A percentile compares a stretch with the other conserved stretches of the same genome.
phyloP scores from a whole-genome alignment of 495 filamentous ascomycete species.

The Aspergillus steynii region DNA sequence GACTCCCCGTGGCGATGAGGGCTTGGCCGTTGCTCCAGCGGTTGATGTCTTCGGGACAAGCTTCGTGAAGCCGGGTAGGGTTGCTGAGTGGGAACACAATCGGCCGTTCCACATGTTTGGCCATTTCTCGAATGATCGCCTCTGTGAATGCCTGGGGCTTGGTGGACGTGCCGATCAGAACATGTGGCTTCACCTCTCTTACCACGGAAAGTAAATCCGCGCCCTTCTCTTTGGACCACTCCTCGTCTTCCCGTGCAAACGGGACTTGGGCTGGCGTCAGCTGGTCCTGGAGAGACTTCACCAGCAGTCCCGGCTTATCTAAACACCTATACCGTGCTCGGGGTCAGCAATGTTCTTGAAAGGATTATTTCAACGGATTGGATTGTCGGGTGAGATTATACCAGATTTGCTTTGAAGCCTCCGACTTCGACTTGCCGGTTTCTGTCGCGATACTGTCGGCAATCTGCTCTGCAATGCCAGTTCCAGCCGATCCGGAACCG shows the following conservation, averaged over 20 bases:
- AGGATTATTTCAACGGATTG: conserved; percentile 42
- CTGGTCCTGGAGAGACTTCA: conserved; percentile 58
- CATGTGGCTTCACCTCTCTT: conserved; percentile 72
- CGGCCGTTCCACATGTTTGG: conserved; percentile 71
- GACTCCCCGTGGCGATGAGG: conserved; percentile 82
- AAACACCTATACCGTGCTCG: conserved; percentile 59
- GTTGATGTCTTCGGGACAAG: conserved; percentile 72
- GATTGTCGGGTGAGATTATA: conserved; percentile 30
- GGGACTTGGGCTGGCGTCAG: conserved; percentile 64
- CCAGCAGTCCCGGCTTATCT: conserved; percentile 78
- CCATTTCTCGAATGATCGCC: conserved; percentile 74
- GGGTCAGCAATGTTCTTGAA: conserved; percentile 15
- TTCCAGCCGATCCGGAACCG: conserved; percentile 83
- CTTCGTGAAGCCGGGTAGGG: conserved; percentile 83
- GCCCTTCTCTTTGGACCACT: conserved; percentile 60
- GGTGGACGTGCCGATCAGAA: conserved; percentile 83
- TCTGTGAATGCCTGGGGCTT: conserved; percentile 77
- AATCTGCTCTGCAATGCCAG: conserved; percentile 82
- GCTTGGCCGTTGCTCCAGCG: conserved; percentile 77
- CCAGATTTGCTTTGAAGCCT: conserved; percentile 84
- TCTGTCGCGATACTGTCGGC: conserved; percentile 74
- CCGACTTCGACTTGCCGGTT: conserved; percentile 63
- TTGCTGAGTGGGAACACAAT: conserved; percentile 87
- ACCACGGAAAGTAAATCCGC: conserved; percentile 66
- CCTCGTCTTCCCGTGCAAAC: conserved; percentile 64